These are phyloP conservation scores for Dendrobium nobile DNA, from an alignment of 106 monocot species.

Conservation along the genomic window DNA sequence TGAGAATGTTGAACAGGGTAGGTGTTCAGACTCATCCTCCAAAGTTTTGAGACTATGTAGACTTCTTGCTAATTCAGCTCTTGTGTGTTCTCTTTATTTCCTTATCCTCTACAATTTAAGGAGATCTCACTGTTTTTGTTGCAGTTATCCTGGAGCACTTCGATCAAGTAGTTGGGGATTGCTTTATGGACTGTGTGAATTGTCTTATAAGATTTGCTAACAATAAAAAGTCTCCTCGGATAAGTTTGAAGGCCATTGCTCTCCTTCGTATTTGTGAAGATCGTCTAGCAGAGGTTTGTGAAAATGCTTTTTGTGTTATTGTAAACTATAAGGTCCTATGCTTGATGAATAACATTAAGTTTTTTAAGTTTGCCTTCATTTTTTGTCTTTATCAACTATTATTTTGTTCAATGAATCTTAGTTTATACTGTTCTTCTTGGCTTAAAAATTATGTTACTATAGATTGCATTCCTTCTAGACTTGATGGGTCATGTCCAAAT, in stretches of 20 bases:
- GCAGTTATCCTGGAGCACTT: constrained; percentile 99
- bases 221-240: constrained; percentile 74
- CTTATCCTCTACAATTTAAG: background rate
- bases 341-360: background rate
- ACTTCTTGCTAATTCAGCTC: background rate
- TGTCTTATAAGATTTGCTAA: constrained; percentile 97
- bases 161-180: constrained; percentile 97
- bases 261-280: constrained; percentile 97
- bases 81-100: constrained; percentile 5
- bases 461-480: background rate
- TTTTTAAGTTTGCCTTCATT: background rate
- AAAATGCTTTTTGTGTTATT: background rate
- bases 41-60: background rate
- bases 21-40: background rate
- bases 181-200: constrained; percentile 99
- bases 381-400: background rate
- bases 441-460: background rate
- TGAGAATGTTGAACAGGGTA: constrained; percentile 98
- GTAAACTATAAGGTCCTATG: background rate
- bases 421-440: background rate
- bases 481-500: background rate
- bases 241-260: constrained; percentile 98
- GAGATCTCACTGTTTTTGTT: constrained; percentile 17
- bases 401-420: background rate
- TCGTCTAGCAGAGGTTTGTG: constrained; percentile 87